Evolutionary conservation across 2,329 filamentous ascomycete species (phyloP), one percentile per base, ranked within the genome.

Genomic region (Diaporthe citrichinensis): DNA sequence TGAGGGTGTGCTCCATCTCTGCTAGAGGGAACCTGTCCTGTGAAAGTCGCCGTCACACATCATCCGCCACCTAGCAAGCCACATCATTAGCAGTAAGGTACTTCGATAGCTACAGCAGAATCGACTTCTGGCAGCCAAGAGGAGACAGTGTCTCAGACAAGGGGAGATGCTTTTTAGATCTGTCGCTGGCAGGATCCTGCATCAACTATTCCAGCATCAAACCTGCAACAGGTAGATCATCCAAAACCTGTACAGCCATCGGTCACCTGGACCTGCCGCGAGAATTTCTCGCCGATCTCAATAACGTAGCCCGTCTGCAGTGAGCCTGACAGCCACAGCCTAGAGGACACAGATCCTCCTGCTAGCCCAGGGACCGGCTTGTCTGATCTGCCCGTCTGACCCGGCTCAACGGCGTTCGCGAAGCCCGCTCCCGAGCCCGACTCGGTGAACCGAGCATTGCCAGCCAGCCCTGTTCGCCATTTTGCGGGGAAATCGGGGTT

Each of bases 361-460:
- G 17, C 14, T 39, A 51, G 57, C 55, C 41, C 36, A 41, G 28
- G 36, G 25, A 73, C 46, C 58, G 71, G 71, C 55, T 23, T 59
- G 59, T 51, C 6, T 44, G 31, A 65, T 65, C 71, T 73, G 46
- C 67, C 71, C 71, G 71, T 73, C 71, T 73, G 71, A 73, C 71
- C 14, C 49, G 34, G 46, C 71, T 44, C 28, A 55, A 55, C 41
- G 57, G 57, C 25, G 28, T 59, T 72, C 57, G 20, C 46, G 58
- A 55, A 73, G 46, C 46, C 58, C 71, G 71, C 28, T n/a, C 36
- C 58, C 46, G 58, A 65, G 71, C 71, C 71, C 71, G 71, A 55
- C 17, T 73, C 58, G 34, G 44, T 17, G 15, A 25, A 55, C 58
- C 58, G 34, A 65, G 62, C 62, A 15, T 36, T 36, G 44, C 25